Base-by-base conservation (phyloP, 2,329 filamentous ascomycete genomes). In the Torrubiellomyces zombiae region DNA sequence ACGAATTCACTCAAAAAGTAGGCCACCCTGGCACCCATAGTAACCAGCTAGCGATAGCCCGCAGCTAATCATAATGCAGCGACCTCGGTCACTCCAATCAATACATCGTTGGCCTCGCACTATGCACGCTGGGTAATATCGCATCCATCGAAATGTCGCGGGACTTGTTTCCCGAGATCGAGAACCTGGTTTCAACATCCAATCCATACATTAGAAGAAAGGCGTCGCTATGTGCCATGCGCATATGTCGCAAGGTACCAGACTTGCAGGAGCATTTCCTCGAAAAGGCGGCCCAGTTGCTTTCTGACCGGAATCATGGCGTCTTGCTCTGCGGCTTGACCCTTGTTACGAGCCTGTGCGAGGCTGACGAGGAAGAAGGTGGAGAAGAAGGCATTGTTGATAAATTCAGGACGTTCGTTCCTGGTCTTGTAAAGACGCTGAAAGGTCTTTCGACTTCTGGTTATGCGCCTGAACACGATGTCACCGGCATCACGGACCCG, bases 171-270 rank as follows among this genome's bases (percentile, higher is more conserved):
- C 71, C 83, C 38, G 86, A 98, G 62, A 80, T 98, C 48, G 91
- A 98, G 53, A 80, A 68, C 32, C 72, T 95, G 24, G 60, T 98
- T 35, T 78, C 83, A 20, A 94, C 85, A 24, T 76, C 83, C 26
- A 98, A 98, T 50, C 89, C 89, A n/a, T 98, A 98, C 48, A 94
- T 98, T 46, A 71, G 89, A 40, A 72, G 89, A 39, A 98, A 98
- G 60, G 89, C 89, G 11, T 89, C 89, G 4, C 66, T 98, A n/a
- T 98, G 89, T 54, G 89, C 89, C 25, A 98, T 98, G 89, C 72
- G 85, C 37, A 94, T 98, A 63, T 94, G 85, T 56, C 77, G 83
- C 41, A 98, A 98, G 53, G 89, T 98, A 8, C 89, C 91, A 5
- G 89, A 98, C 49, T 58, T 98, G 27, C 82, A 93, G 51, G 91